Base-by-base conservation (phyloP, 768 basidiomycete species). In the Lentinus tigrinus region DNA sequence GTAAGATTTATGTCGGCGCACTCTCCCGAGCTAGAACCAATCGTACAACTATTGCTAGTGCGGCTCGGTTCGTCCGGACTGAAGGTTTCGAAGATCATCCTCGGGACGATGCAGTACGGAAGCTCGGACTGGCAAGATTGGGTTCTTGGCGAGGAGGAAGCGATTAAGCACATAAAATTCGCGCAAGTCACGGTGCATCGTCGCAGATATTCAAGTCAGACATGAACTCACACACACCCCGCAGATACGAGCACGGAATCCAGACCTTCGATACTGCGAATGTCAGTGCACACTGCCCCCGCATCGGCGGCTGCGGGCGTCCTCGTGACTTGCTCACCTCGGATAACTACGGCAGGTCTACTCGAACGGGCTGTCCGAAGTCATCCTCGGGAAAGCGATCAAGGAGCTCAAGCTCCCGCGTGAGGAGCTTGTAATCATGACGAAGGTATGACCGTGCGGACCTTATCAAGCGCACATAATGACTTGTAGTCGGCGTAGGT, bases 381-480 rank as follows among this genome's bases (percentile, higher is more conserved):
- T 67, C 28, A 72, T 80, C 59, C 68, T 80, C 23, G 78, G 79
- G 17, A 75, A 78, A 51, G 77, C 76, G 3, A 72, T 82, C 65
- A 78, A 77, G 58, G 58, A 74, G 59, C 67, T 75, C 51, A 58
- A 77, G 19, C 68, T 79, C 9, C 80, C 79, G 3, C 72, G 81
- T 16, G 77, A 78, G 16, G 73, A 75, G 59, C 66, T 81, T 28
- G 80, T 82, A 17, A 73, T 82, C 38, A 68, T 81, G 63, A 81
- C 80, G 54, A 83, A 82, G 71, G 64, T 69, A 40, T 10, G n/a
- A 10, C 7, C 21, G 38, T 21, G 2, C 11, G 11, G n/a, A n/a
- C n/a, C n/a, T n/a, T n/a, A n/a, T n/a, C 19, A n/a, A 6, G 40
- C 17, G 40, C 19, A 5, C 17, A 19, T 42, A n/a, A 8, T 8